phyloP scores from a whole-genome alignment of 768 basidiomycete species.

The Mycena crocata region DNA sequence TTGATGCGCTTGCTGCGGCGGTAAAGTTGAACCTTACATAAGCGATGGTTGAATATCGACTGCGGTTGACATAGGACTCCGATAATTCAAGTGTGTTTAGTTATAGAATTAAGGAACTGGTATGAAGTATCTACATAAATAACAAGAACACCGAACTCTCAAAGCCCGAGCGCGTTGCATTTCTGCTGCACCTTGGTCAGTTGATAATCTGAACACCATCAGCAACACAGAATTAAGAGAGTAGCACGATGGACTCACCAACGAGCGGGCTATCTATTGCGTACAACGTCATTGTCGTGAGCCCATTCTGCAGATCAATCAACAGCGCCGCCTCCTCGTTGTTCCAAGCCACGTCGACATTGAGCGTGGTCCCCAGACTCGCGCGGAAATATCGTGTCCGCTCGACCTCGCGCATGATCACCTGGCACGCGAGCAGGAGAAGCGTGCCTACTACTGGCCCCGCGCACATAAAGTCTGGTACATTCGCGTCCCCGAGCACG shows the following conservation, averaged over 20 bases:
- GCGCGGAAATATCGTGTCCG: constrained; percentile 24
- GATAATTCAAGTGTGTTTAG: no score
- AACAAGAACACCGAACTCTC: no score
- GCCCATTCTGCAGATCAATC: constrained; percentile 28
- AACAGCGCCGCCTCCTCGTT: constrained; percentile 22
- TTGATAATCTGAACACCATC: constrained; percentile 18
- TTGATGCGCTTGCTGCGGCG: no score
- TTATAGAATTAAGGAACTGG: no score
- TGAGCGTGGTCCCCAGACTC: constrained; percentile 22
- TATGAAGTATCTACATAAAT: no score
- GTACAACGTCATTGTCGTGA: constrained; percentile 31
- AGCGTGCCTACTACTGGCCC: constrained; percentile 34
- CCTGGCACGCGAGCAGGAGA: constrained; percentile 31
- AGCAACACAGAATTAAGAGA: background rate
- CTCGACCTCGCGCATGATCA: constrained; percentile 25
- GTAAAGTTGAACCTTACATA: no score
- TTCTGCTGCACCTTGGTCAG: constrained; percentile 30
- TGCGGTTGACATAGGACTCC: no score
- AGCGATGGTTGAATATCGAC: no score
- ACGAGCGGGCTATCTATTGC: constrained; percentile 29
- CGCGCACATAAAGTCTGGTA: constrained; percentile 19
- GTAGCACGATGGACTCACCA: constrained; percentile 26
- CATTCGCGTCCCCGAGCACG: constrained; percentile 27
- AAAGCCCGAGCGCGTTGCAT: constrained; percentile 24
- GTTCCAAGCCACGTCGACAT: constrained; percentile 16